These are phyloP conservation scores for Blepharisma stoltei DNA, from an alignment of 73 alveolate genomes.

Conservation along the genomic window DNA sequence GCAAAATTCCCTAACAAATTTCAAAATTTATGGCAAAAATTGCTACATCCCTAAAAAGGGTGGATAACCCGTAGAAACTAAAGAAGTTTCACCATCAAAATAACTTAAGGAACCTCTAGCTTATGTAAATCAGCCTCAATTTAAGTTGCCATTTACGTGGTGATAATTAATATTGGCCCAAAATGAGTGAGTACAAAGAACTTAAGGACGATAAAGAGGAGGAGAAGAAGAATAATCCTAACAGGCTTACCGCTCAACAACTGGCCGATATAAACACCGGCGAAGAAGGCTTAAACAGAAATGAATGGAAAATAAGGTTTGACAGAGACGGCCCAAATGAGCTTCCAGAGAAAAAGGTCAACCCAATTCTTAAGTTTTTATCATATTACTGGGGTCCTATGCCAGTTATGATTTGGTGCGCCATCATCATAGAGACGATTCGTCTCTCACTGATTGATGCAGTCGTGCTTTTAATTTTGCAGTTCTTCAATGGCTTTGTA, in stretches of 20 bases:
- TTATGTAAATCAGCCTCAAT: too few species aligned
- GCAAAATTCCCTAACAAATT: too few species aligned
- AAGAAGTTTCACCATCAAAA: too few species aligned
- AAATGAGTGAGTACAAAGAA: slow-evolving; percentile 25
- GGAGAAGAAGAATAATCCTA: slow-evolving; percentile 13
- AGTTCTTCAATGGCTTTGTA: slow-evolving; percentile 26
- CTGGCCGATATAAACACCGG: slow-evolving; percentile 20
- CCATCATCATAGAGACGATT: slow-evolving; percentile 7
- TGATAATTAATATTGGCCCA: too few species aligned
- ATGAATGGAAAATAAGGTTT: not conserved
- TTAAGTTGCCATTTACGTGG: too few species aligned
- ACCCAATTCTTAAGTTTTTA: slow-evolving; percentile 22
- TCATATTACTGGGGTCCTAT: slow-evolving; percentile 30
- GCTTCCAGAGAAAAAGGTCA: slow-evolving; percentile 20
- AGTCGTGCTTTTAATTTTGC: slow-evolving; percentile 18
- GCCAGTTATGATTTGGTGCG: slow-evolving; percentile 29
- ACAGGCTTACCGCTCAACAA: slow-evolving; percentile 14
- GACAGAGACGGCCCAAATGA: slow-evolving; percentile 23
- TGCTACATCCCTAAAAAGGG: too few species aligned
- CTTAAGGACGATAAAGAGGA: slow-evolving; percentile 17
- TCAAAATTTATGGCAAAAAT: too few species aligned
- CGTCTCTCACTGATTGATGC: slow-evolving; percentile 11
- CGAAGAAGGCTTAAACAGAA: not conserved
- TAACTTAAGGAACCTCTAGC: too few species aligned
- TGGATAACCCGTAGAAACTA: too few species aligned